Conservation (phyloP, 2,329 filamentous ascomycete species). For the Colletotrichum zoysiae region DNA sequence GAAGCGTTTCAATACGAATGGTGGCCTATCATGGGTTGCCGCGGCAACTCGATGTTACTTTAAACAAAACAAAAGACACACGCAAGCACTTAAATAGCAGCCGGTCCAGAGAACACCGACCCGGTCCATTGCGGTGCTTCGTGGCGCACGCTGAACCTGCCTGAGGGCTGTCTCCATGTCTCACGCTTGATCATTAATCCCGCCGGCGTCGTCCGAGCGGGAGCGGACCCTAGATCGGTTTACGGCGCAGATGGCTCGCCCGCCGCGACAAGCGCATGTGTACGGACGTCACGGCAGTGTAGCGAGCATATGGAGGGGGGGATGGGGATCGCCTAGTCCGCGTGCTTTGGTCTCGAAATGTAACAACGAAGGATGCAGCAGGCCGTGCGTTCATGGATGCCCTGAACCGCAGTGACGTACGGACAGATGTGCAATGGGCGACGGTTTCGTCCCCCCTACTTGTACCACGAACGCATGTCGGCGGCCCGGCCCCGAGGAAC, state of each 20-base stretch:
- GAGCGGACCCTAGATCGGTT: neutral
- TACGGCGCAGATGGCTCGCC: neutral
- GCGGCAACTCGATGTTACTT: neutral
- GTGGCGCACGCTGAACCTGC: neutral
- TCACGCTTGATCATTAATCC: neutral
- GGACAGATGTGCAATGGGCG: neutral
- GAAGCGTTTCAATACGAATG: neutral
- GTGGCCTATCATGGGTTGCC: neutral
- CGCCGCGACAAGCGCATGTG: neutral
- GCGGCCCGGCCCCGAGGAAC: slow-evolving; percentile 12
- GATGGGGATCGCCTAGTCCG: too few species aligned
- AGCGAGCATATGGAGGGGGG: too few species aligned
- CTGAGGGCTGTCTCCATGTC: neutral
- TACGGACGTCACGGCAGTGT: neutral
- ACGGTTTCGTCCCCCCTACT: neutral
- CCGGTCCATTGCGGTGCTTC: neutral
- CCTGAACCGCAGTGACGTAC: neutral
- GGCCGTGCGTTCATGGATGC: neutral
- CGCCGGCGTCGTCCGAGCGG: neutral
- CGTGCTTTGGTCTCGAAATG: too few species aligned
- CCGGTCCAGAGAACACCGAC: neutral
- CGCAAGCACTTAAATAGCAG: neutral
- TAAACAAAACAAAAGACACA: neutral
- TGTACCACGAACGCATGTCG: neutral
- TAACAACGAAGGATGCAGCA: neutral